Conservation (phyloP, 2,329 filamentous ascomycete genomes). For the Metarhizium humberi region DNA sequence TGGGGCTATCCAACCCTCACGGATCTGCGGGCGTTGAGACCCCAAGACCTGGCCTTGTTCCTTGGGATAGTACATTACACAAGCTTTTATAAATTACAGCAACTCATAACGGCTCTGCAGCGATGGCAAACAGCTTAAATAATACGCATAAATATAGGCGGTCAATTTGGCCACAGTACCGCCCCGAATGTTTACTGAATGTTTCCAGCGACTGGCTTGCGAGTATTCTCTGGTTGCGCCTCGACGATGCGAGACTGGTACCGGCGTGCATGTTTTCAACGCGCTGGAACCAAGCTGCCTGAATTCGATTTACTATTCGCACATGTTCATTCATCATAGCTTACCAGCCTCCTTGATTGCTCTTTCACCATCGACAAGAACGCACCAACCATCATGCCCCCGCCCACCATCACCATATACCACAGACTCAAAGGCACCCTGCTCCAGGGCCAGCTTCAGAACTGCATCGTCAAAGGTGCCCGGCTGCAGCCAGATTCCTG, state of each 20-base stretch:
- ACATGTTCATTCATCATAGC: conserved; percentile 20
- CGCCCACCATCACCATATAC: conserved; percentile 55
- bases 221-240: no score
- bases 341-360: conserved; percentile 49
- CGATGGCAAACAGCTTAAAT: no score
- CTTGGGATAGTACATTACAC: no score
- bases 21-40: background rate
- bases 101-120: no score
- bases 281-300: background rate
- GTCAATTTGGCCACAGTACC: no score
- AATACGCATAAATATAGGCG: no score
- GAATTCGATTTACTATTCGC: background rate
- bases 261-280: no score
- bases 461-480: conserved; percentile 76
- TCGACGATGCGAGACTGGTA: no score
- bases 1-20: conserved; percentile 3
- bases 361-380: conserved; percentile 72
- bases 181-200: no score
- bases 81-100: no score
- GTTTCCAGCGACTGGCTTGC: no score
- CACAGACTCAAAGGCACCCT: conserved; percentile 58
- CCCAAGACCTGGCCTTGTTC: background rate
- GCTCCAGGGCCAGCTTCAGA: conserved; percentile 53
- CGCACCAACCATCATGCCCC: conserved; percentile 74
- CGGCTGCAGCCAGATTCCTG: conserved; percentile 81